Percentiles rank a stretch among this genome's conserved stretches.
These are phyloP conservation scores for Dactylorhiza incarnata DNA, from an alignment of 106 monocot genomes.

Conservation along the genomic window DNA sequence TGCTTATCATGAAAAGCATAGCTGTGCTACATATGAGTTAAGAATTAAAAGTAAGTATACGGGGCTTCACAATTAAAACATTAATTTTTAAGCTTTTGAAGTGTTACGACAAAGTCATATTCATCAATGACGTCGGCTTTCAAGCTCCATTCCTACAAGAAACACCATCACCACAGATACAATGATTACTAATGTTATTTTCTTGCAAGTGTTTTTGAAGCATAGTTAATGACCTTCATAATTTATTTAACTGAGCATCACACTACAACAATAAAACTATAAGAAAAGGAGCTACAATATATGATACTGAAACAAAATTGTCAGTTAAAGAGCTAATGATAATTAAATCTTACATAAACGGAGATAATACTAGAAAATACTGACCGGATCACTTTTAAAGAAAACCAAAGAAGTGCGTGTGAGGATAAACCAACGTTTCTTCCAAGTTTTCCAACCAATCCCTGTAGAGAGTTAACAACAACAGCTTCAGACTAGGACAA, in stretches of 20 bases:
- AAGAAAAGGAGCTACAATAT: not conserved
- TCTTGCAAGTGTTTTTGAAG: not conserved
- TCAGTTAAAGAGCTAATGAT: not conserved
- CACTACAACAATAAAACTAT: not conserved
- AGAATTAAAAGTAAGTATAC: not conserved
- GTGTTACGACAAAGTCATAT: not conserved
- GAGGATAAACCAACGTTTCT: slow-evolving; percentile 98
- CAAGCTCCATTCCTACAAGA: not conserved
- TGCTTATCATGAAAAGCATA: not conserved
- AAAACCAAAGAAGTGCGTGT: slow-evolving; percentile 96
- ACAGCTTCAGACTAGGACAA: not conserved
- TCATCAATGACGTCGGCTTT: not conserved
- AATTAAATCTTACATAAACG: not conserved
- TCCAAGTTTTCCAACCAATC: slow-evolving; percentile 99
- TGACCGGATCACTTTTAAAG: slow-evolving; percentile 95
- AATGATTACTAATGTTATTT: not conserved
- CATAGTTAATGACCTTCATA: not conserved
- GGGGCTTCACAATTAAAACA: not conserved
- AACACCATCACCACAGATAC: not conserved
- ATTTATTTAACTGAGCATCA: not conserved
- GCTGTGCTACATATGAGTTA: not conserved
- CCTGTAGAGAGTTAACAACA: slow-evolving; percentile 34
- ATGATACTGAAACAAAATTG: not conserved
- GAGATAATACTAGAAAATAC: slow-evolving; percentile 19
- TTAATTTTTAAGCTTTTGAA: not conserved